A percentile compares a stretch with the other conserved stretches of the same genome.
Conservation (phyloP, 139 green algal genomes). For the Ettlia oleoabundans region DNA sequence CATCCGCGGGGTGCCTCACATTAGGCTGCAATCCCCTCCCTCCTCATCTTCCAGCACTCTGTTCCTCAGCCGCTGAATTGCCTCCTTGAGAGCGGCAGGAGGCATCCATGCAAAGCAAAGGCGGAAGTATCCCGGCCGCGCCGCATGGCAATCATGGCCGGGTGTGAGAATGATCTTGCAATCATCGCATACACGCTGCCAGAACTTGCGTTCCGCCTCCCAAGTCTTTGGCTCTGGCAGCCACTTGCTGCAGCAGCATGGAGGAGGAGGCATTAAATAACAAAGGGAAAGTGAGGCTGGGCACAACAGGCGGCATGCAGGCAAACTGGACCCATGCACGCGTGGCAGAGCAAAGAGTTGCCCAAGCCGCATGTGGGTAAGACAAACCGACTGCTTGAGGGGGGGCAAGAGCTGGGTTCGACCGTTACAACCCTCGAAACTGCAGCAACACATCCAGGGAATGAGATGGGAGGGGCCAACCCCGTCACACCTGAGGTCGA, state of each 20-base stretch:
- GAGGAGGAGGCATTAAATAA: too few relatives aligned
- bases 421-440: too few relatives aligned
- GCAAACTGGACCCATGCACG: too few relatives aligned
- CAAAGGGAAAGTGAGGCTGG: too few relatives aligned
- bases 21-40: neutral
- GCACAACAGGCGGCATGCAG: too few relatives aligned
- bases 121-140: slow-evolving; percentile 78
- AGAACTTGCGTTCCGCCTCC: slow-evolving; percentile 70
- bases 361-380: too few relatives aligned
- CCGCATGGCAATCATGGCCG: slow-evolving; percentile 65
- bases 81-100: slow-evolving; percentile 46
- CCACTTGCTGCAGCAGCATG: slow-evolving; percentile 18
- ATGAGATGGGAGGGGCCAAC: too few relatives aligned
- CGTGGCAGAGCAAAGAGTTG: too few relatives aligned
- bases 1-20: neutral
- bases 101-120: slow-evolving; percentile 79
- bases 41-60: neutral
- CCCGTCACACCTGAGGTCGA: slow-evolving; percentile 64
- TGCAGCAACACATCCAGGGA: neutral
- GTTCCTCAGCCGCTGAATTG: slow-evolving; percentile 44
- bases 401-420: too few relatives aligned
- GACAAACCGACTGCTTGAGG: too few relatives aligned
- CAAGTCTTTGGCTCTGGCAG: slow-evolving; percentile 52
- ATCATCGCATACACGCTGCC: slow-evolving; percentile 54
- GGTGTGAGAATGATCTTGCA: slow-evolving; percentile 46